phyloP scores from a whole-genome alignment of 345 rosid genomes.

The Isatis tinctoria region DNA sequence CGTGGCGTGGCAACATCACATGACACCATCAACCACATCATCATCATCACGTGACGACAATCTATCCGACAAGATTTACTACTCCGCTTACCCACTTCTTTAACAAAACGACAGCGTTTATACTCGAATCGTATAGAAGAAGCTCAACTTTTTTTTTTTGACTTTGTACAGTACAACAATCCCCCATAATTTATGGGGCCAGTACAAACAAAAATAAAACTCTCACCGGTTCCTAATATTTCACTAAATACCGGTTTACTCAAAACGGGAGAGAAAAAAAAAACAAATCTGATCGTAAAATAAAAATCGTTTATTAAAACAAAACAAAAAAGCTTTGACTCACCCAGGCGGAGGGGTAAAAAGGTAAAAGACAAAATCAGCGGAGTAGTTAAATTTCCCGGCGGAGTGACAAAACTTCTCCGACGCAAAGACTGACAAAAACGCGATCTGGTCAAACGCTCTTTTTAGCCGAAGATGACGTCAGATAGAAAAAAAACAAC shows the following conservation, averaged over 20 bases:
- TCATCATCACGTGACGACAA: constrained; percentile 31
- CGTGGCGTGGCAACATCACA: constrained; percentile 19
- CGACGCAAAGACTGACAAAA: not conserved
- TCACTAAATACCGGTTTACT: not conserved
- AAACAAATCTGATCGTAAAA: no score
- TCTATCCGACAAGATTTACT: constrained; percentile 22
- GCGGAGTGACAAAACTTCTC: not conserved
- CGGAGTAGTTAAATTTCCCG: not conserved
- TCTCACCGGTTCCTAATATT: no score
- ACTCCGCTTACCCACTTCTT: not conserved
- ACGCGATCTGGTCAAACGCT: not conserved
- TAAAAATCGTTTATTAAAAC: not conserved
- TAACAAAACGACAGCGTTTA: constrained; percentile 1
- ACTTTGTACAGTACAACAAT: no score
- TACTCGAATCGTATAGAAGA: not conserved
- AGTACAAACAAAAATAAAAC: not conserved
- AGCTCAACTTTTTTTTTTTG: not conserved
- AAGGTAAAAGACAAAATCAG: not conserved
- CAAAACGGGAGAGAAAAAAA: no score
- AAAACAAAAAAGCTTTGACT: not conserved
- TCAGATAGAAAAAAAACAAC: not conserved
- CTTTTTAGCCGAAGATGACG: not conserved
- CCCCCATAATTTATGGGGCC: constrained; percentile 5
- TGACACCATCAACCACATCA: not conserved
- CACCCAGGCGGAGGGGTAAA: not conserved